A percentile compares a stretch with the other conserved stretches of the same genome.
Conservation (phyloP, 176 grass and related monocot genomes). For the Pontederia paniculata region DNA sequence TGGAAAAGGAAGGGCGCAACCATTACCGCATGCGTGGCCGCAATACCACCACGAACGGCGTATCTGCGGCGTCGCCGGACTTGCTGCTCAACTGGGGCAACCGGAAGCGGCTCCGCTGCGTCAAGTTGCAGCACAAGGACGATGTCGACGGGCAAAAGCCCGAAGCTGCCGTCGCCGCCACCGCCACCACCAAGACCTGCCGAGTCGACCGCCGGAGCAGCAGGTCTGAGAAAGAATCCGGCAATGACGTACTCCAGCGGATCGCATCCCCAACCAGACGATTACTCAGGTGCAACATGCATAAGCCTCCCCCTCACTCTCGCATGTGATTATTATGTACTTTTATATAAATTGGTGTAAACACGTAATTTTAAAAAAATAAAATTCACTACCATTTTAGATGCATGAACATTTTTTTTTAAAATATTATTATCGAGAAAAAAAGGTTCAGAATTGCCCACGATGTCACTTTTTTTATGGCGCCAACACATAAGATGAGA, state of each 20-base stretch:
- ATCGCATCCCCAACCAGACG: not conserved
- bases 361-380: no score
- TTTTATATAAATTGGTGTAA: no score
- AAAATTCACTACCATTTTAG: no score
- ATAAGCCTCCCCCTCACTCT: no score
- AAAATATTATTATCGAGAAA: no score
- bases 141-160: slow-evolving; percentile 28
- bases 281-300: no score
- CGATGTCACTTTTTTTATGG: no score
- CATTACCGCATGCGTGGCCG: not conserved
- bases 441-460: no score
- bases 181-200: slow-evolving; percentile 29
- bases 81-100: slow-evolving; percentile 69
- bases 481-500: no score
- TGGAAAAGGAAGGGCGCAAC: no score
- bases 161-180: slow-evolving; percentile 21
- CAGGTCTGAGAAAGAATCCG: not conserved
- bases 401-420: no score
- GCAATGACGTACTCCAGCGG: not conserved
- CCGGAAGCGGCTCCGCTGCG: slow-evolving; percentile 54
- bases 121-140: slow-evolving; percentile 35
- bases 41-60: not conserved
- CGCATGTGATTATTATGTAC: no score
- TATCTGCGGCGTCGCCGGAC: slow-evolving; percentile 31
- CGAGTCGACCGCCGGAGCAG: slow-evolving; percentile 16